These are phyloP conservation scores for Mycena epipterygia DNA, from an alignment of 768 basidiomycete species.

Conservation along the genomic window DNA sequence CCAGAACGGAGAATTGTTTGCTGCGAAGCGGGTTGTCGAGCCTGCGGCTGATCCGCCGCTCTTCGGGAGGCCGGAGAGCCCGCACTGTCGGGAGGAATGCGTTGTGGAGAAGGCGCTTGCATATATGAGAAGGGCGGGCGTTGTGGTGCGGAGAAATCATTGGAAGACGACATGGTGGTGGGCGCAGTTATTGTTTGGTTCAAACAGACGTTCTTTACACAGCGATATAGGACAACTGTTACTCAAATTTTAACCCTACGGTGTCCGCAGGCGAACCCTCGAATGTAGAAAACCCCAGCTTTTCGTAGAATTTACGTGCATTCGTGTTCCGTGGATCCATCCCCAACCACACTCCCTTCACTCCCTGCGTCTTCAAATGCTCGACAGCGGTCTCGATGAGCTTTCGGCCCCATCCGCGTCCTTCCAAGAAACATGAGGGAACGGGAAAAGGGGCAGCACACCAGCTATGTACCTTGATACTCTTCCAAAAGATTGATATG, in stretches of 20 bases:
- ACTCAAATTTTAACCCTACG: constrained; percentile 68
- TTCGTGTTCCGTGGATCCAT: constrained; percentile 73
- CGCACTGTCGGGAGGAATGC: neutral
- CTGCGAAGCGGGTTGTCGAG: constrained; percentile 26
- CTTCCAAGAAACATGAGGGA: too few relatives aligned
- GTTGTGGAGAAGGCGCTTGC: neutral
- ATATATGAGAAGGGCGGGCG: constrained; percentile 12
- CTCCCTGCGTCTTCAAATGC: constrained; percentile 63
- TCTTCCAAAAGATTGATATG: constrained; percentile 80
- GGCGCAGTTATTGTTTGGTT: neutral
- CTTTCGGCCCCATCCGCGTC: constrained; percentile 78
- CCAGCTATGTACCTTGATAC: too few relatives aligned
- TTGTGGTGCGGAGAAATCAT: neutral
- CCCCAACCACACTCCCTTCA: constrained; percentile 76
- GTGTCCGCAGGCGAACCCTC: constrained; percentile 64
- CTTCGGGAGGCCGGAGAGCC: constrained; percentile 4
- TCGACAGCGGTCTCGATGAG: constrained; percentile 69
- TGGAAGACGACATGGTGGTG: constrained; percentile 14
- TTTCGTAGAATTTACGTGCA: constrained; percentile 73
- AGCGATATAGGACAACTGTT: constrained; percentile 37
- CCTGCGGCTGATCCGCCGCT: constrained; percentile 7
- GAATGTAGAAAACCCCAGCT: constrained; percentile 71
- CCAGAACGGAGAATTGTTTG: constrained; percentile 34
- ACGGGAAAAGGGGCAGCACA: too few relatives aligned
- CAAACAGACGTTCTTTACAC: too few relatives aligned